A percentile compares a stretch with the other conserved stretches of the same genome.
Conservation (phyloP, 2,329 filamentous ascomycete genomes). For the Microcyclospora pomicola region DNA sequence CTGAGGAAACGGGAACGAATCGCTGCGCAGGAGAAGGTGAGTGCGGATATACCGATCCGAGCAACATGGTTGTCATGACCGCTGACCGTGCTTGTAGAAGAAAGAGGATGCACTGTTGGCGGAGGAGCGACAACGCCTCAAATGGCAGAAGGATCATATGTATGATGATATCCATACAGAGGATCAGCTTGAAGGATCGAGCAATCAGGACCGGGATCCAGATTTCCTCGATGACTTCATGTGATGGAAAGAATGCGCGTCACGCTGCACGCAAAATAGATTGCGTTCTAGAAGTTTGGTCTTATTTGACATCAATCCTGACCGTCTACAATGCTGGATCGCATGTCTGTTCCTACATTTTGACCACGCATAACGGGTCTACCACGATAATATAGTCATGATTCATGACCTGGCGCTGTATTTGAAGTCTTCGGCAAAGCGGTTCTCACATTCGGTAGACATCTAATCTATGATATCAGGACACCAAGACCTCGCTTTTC, state of each 20-base stretch:
- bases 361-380: no score
- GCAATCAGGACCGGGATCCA: constrained; percentile 70
- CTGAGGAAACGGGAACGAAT: constrained; percentile 59
- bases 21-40: constrained; percentile 46
- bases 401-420: no score
- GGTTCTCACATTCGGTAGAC: no score
- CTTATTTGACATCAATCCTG: no score
- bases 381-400: no score
- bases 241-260: no score
- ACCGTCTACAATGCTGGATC: no score
- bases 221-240: constrained; percentile 89
- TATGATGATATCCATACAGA: constrained; percentile 87
- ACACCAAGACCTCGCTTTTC: constrained; percentile 40
- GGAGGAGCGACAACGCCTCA: constrained; percentile 74
- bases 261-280: no score
- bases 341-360: no score
- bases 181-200: constrained; percentile 60
- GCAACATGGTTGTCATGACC: background rate
- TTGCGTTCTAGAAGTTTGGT: no score
- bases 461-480: constrained; percentile 17
- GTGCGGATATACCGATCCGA: background rate
- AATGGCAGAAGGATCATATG: constrained; percentile 93
- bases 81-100: constrained; percentile 31
- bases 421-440: no score
- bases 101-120: constrained; percentile 61